Evolutionary conservation across 345 rosid species (phyloP), one percentile per base, ranked within the genome.

Genomic region (Geranium brycei): DNA sequence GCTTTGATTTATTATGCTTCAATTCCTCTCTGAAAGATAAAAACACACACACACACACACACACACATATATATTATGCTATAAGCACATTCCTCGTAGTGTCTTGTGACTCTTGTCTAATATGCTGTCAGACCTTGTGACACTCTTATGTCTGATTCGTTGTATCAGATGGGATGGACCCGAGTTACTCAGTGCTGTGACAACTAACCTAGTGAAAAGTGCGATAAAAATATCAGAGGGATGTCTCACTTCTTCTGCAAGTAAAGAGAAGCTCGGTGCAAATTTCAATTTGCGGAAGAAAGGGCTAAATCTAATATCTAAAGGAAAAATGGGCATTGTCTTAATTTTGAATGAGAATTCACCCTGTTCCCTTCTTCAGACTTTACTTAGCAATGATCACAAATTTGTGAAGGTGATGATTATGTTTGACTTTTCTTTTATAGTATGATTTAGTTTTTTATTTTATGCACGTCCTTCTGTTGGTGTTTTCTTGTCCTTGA

Each of bases 321-420:
- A 79, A 18, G 95, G 96, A 53, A 87, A 88, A 81, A 70, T 79
- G 53, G 95, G 85, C 12, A 62, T 77, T 56, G 81, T 83, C 68
- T 74, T 91, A 70, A 78, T 82, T 66, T 17, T 84, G 66, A 77
- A 71, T 68, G 74, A 76, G 58, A 53, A 55, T 12, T 68, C 62
- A 17, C 13, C 62, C 11, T 61, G 66, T 51, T 60, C 75, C 53
- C 68, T 66, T 51, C 62, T 80, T 65, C 77, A 75, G 70, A 65
- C 63, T 40, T 67, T 83, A 75, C 75, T 84, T 66, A 73, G 65
- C 61, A 79, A 77, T 17, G 80, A 80, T 53, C 81, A 78, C 69
- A 72, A 72, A 32, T 78, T 83, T 77, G 57, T 65, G 17, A 80
- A 86, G 97, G 95, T 91, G 62, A 71, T 35, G 28, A 55, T 61